Percentiles rank a stretch among this genome's conserved stretches.
These are phyloP conservation scores for Glycine soja DNA, from an alignment of 306 rosid genomes.

Conservation along the genomic window DNA sequence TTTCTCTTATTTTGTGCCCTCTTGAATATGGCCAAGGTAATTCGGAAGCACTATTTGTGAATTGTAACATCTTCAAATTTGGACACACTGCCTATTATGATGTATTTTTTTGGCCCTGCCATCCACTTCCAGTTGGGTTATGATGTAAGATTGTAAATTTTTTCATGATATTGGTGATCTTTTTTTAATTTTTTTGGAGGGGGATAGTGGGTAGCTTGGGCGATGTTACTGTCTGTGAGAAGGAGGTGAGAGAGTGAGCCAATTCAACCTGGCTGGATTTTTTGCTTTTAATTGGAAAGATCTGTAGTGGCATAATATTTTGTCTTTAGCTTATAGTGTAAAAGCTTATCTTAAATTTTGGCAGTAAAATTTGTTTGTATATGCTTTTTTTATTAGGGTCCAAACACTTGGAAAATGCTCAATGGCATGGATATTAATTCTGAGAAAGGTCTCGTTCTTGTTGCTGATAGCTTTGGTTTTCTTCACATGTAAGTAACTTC, in stretches of 20 bases:
- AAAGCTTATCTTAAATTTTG: conserved; percentile 3
- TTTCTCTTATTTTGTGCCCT: conserved; percentile 11
- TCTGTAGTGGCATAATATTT: not conserved
- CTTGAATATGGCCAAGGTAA: conserved; percentile 8
- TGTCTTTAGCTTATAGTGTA: not conserved
- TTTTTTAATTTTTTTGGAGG: not conserved
- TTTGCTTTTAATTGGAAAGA: conserved; percentile 10
- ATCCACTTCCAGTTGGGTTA: not conserved
- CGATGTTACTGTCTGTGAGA: too few species aligned
- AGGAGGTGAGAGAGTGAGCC: not conserved
- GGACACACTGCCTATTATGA: not conserved
- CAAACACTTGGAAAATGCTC: conserved; percentile 79
- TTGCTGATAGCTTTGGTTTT: conserved; percentile 86
- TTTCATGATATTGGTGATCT: conserved; percentile 2
- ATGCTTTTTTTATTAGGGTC: conserved; percentile 65
- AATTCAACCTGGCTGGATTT: not conserved
- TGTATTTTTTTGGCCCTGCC: not conserved
- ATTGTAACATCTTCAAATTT: conserved; percentile 7
- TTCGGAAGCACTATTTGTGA: conserved; percentile 2
- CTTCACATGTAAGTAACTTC: conserved; percentile 71
- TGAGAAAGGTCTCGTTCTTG: conserved; percentile 78
- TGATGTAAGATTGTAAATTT: not conserved
- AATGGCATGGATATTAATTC: conserved; percentile 95
- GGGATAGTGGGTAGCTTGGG: not conserved
- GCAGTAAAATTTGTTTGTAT: conserved; percentile 22